Conservation (phyloP, 106 monocot genomes). For the Dendrobium huoshanense region DNA sequence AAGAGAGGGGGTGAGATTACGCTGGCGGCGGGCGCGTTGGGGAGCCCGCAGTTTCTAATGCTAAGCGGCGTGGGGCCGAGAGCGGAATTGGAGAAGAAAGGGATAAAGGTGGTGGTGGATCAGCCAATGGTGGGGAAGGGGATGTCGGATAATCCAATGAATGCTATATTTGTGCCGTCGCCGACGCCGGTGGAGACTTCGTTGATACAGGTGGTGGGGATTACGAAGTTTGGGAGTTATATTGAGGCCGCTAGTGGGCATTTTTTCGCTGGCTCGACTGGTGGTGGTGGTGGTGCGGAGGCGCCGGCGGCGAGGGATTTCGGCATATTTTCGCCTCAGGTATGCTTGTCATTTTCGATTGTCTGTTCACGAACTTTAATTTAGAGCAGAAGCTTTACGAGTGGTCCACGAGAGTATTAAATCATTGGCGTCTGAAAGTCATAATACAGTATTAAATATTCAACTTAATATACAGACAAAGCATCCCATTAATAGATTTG, state of each 20-base stretch:
- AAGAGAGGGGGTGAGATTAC: constrained; percentile 41
- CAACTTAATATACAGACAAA: no score
- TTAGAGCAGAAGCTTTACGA: no score
- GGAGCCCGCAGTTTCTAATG: constrained; percentile 81
- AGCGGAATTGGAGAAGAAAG: constrained; percentile 22
- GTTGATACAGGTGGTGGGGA: constrained; percentile 69
- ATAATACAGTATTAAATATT: no score
- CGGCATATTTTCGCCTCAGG: constrained; percentile 73
- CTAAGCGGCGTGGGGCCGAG: constrained; percentile 65
- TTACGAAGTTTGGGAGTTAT: constrained; percentile 52
- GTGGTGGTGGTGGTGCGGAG: neutral
- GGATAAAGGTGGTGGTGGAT: constrained; percentile 35
- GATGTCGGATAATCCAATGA: constrained; percentile 83
- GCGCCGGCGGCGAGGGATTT: constrained; percentile 9
- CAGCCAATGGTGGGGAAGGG: constrained; percentile 54
- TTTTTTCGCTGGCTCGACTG: constrained; percentile 23
- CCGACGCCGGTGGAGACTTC: constrained; percentile 51
- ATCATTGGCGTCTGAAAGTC: no score
- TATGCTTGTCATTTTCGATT: neutral
- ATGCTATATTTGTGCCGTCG: constrained; percentile 68
- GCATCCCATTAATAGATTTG: no score
- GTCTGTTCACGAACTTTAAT: no score
- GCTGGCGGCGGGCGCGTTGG: constrained; percentile 59
- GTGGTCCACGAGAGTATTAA: no score
- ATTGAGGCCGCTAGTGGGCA: constrained; percentile 74